Percentiles rank a stretch among this genome's conserved stretches.
Conservation (phyloP, 2,329 filamentous ascomycete genomes). For the Alternaria burnsii region DNA sequence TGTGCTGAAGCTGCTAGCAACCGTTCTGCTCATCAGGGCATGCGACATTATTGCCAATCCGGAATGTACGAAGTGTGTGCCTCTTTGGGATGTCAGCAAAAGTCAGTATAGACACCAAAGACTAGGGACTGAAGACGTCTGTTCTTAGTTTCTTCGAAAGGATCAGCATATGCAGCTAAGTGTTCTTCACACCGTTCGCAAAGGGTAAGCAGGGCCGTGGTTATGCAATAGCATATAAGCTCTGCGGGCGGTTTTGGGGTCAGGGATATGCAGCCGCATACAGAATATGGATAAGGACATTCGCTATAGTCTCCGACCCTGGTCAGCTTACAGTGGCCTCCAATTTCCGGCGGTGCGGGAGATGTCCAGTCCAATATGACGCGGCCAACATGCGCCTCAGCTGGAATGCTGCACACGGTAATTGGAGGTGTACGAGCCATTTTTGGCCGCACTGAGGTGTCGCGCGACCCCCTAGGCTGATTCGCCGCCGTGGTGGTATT, state of each 20-base stretch:
- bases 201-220: constrained; percentile 17
- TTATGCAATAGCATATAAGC: constrained; percentile 19
- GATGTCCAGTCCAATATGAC: constrained; percentile 6
- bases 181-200: constrained; percentile 33
- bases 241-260: constrained; percentile 16
- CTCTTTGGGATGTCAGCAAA: background rate
- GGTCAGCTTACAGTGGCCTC: constrained; percentile 8
- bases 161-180: constrained; percentile 24
- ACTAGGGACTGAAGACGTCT: constrained; percentile 23
- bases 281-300: constrained; percentile 10
- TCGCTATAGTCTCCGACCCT: constrained; percentile 9
- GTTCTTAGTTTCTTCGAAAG: constrained; percentile 17
- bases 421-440: background rate
- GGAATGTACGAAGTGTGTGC: background rate
- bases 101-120: constrained; percentile 8
- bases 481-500: constrained; percentile 5
- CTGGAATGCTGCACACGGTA: background rate
- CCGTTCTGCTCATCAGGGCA: background rate
- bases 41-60: background rate
- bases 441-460: background rate
- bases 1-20: background rate
- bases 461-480: background rate
- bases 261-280: constrained; percentile 22
- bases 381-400: background rate
- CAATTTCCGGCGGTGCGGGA: constrained; percentile 18